Evolutionary conservation across 345 rosid genomes (phyloP), one percentile per base, ranked within the genome.

Genomic region (Arabidopsis arenosa): DNA sequence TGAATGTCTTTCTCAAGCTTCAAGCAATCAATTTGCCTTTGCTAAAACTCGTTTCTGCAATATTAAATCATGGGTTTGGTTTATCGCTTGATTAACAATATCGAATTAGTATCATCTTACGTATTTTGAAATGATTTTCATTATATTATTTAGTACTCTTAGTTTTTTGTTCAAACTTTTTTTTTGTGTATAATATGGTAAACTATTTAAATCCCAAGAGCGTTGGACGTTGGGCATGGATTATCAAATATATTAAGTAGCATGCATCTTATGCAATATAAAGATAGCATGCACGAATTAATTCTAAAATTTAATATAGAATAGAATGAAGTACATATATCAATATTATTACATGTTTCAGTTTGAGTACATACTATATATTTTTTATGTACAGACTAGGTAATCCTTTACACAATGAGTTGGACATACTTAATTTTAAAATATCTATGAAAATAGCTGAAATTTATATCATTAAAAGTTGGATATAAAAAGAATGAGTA

Each of bases 1-100:
- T 78, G 81, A 72, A 72, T 72, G 63, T 65, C 73, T 78, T 72
- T 72, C 76, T 65, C 73, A 78, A 58, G 8, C 63, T 78, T 72
- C 68, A 78, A 78, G 77, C 81, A 72, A 78, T 66, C 73, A 72
- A 65, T 30, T 49, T 57, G 7, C 48, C 8, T 70, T 70, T 63
- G 75, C 70, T 17, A 54, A 41, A 62, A 63, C 75, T 70, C 75
- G 80, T 63, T 76, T 70, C 52, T 54, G 21, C 54, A 15, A 23
- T 69, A 62, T 55, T 49, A n/a, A 39, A 28, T 49, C 10, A 59
- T 40, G 53, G 43, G 37, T 49, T 58, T 67, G 62, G 73, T 68
- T 67, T 59, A 39, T 39, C 54, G 45, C 45, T 67, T 66, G 36
- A 66, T 15, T 66, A 57, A 4, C 60, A 26, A 36, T 13, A 71